A percentile compares a stretch with the other conserved stretches of the same genome.
Evolutionary conservation across 2,329 filamentous ascomycete species (phyloP).

Genomic region (Clonostachys sp.): DNA sequence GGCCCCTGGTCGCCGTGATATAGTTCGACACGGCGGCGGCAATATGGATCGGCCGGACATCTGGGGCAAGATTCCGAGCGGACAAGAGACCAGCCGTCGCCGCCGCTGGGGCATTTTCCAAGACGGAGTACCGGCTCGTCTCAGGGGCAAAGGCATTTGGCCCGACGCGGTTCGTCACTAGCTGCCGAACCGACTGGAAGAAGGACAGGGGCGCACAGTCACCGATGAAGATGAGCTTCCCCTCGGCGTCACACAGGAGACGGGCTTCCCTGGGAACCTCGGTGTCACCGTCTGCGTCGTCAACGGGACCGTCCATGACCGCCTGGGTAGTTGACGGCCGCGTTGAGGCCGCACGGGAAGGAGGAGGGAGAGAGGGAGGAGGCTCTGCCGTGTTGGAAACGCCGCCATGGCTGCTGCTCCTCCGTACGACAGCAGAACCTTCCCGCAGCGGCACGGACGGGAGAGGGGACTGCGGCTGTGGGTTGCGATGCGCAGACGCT

Average conservation of each 20-base stretch:
- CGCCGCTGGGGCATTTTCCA: conserved; percentile 22
- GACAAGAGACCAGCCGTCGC: conserved; percentile 3
- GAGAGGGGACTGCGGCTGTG: too few relatives aligned
- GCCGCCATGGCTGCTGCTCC: too few relatives aligned
- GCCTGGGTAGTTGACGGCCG: not conserved
- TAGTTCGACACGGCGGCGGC: conserved; percentile 25
- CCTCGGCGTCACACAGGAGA: conserved; percentile 44
- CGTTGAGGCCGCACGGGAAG: not conserved
- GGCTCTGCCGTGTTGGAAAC: not conserved
- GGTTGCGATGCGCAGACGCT: too few relatives aligned
- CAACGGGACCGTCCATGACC: conserved; percentile 14
- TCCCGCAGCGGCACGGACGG: too few relatives aligned
- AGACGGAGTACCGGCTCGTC: conserved; percentile 41
- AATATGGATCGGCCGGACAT: conserved; percentile 17
- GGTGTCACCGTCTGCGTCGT: conserved; percentile 47
- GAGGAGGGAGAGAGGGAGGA: not conserved
- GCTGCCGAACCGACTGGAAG: conserved; percentile 48
- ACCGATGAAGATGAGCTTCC: conserved; percentile 50
- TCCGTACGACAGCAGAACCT: too few relatives aligned
- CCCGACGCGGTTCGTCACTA: conserved; percentile 43
- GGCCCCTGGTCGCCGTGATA: conserved; percentile 32
- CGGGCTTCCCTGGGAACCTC: conserved; percentile 50
- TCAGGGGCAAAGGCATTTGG: conserved; percentile 45
- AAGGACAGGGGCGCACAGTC: conserved; percentile 52
- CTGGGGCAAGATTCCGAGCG: conserved; percentile 13